Base-by-base conservation (phyloP, 164 flowering plant genomes). In the Annona cherimola region DNA sequence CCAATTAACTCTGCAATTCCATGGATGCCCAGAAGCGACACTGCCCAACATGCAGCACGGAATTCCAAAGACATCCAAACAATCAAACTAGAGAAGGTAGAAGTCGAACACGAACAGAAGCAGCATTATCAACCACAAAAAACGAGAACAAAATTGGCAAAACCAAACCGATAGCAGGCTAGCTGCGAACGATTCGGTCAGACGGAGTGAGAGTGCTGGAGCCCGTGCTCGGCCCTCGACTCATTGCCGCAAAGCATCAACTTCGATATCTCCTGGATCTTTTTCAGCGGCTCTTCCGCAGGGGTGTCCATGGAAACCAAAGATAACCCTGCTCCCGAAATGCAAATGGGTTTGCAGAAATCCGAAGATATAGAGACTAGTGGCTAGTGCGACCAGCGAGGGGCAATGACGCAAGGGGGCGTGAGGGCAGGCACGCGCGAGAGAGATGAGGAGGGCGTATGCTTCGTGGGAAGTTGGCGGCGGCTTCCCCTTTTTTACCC, bases 191-290 rank as follows among this genome's bases (percentile, higher is more conserved):
- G 77, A 74, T 86, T 82, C 0, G 96, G 97, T 8, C 97, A 94
- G 14, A 85, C 78, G 0, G 97, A 92, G 71, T 87, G 97, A 5
- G 97, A 86, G 71, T 94, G 76, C 76, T 82, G 90, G 60, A 77
- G 77, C 35, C 60, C 61, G 2, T 74, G 76, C 2, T 77, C 77
- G 4, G 70, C 45, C 42, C 62, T 78, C 46, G 61, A 43, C 54
- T 79, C 69, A 12, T 65, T 57, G 70, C 67, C 65, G 26, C 61
- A 60, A 9, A 79, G 71, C 75, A 75, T 82, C 39, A 95, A 83
- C 84, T 84, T 87, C 0, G 95, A 84, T 87, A 93, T 87, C 83
- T 87, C 94, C 41, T 87, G 84, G 78, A 95, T 89, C 90, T 95
- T 95, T 87, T 76, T 88, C 63, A 91, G 54, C 45, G 90, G 84